A percentile compares a stretch with the other conserved stretches of the same genome.
phyloP scores from a whole-genome alignment of 1,284 basidiomycete genomes.

The Ganoderma leucocontextum region DNA sequence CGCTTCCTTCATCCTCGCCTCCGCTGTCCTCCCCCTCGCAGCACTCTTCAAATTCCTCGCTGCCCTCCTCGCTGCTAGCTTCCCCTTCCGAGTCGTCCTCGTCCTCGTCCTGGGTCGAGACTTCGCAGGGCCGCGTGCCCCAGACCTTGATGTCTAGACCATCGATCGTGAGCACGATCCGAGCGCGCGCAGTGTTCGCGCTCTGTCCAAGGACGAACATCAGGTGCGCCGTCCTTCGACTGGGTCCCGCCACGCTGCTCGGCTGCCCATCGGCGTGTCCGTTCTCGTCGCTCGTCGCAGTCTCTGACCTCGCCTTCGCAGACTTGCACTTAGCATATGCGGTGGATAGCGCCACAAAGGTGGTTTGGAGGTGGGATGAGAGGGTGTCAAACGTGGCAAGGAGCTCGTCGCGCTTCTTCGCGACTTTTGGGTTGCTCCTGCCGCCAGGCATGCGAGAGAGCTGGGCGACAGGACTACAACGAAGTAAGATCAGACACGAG shows the following conservation, averaged over 20 bases:
- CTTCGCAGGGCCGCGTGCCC: conserved; percentile 51
- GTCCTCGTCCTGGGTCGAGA: conserved; percentile 29
- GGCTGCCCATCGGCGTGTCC: conserved; percentile 4
- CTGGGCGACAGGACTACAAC: conserved; percentile 66
- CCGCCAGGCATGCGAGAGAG: conserved; percentile 57
- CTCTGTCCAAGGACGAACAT: conserved; percentile 72
- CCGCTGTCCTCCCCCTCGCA: conserved; percentile 20
- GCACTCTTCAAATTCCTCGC: conserved; percentile 37
- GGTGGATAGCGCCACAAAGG: conserved; percentile 73
- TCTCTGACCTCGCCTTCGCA: conserved; percentile 36
- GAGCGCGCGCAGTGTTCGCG: conserved; percentile 61
- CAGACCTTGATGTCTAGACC: conserved; percentile 66
- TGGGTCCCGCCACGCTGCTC: background rate
- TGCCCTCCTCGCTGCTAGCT: conserved; percentile 35
- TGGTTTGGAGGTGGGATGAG: conserved; percentile 75
- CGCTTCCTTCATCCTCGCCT: conserved; percentile 36
- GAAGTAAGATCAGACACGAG: conserved; percentile 4
- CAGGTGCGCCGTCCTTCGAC: conserved; percentile 53
- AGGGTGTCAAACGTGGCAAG: conserved; percentile 72
- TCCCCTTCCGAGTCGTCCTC: conserved; percentile 31
- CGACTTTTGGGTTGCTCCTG: conserved; percentile 51
- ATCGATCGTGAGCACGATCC: conserved; percentile 68
- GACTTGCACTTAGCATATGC: conserved; percentile 51
- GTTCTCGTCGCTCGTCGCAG: conserved; percentile 8
- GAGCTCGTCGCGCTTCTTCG: conserved; percentile 67